phyloP scores from a whole-genome alignment of 371 early-diverging fungal species.

The Mucor racemosus region DNA sequence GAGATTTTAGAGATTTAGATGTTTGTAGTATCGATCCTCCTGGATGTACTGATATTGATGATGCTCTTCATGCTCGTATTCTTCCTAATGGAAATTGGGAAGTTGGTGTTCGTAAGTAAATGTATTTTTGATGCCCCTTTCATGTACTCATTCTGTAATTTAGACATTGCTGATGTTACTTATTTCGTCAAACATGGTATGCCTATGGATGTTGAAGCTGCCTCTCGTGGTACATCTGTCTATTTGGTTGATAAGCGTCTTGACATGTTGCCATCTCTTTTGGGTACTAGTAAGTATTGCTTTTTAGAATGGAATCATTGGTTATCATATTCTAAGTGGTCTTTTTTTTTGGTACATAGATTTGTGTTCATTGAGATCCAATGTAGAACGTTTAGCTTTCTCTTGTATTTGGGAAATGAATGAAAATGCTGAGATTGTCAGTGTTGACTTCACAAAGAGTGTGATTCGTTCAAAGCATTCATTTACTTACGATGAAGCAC shows the following conservation, averaged over 20 bases:
- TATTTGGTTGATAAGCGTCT: conserved; percentile 96
- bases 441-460: conserved; percentile 80
- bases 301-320: not conserved
- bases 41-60: conserved; percentile 99
- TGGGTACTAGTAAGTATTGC: conserved; percentile 75
- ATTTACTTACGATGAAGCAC: conserved; percentile 98
- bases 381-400: conserved; percentile 92
- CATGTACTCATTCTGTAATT: no score
- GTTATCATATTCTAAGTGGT: no score
- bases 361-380: conserved; percentile 89
- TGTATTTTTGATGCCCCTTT: no score
- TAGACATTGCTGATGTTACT: conserved; percentile 98
- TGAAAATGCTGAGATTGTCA: conserved; percentile 76
- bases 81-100: conserved; percentile 91
- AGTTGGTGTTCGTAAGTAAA: conserved; percentile 83
- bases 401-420: conserved; percentile 86
- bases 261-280: conserved; percentile 93
- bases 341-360: conserved; percentile 40
- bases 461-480: conserved; percentile 94
- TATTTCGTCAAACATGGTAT: conserved; percentile 90
- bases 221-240: conserved; percentile 91
- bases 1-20: conserved; percentile 82
- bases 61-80: conserved; percentile 90
- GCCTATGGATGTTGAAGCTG: conserved; percentile 90
- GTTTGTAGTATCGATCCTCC: conserved; percentile 99